Evolutionary conservation across 495 filamentous ascomycete species (phyloP), one percentile per base, ranked within the genome.

Genomic region (Aspergillus haitiensis): DNA sequence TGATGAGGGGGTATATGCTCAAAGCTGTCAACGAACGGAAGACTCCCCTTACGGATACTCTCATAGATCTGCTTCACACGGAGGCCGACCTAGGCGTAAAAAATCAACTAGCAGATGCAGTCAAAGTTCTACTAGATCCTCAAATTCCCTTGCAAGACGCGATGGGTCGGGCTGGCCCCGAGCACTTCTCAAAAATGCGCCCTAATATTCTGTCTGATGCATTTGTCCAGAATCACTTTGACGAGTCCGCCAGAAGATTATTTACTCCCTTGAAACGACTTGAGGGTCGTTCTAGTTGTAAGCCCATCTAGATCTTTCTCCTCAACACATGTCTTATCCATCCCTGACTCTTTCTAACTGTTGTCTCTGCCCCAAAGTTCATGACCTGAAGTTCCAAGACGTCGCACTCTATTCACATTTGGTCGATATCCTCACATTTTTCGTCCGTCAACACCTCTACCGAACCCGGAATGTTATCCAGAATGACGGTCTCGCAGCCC

Each of bases 51-150:
- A 97, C 92, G 10, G 95, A 98, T 68, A 96, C 92, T 6, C 77
- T 98, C 31, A 96, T 98, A 58, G 94, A 97, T 63, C 78, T 98
- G 52, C 84, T 98, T 9, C 82, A 98, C 39, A 86, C 91, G 2
- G 95, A 98, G 72, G 85, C 87, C 5, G 94, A 98, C 72, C 80
- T 98, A 11, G 94, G 94, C 0, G 91, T 98, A 59, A 97, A 97
- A 77, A 92, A 91, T 32, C 95, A 98, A 69, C 88, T 98, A 66
- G 90, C 94, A 10, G 94, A 98, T 75, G 91, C 94, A 31, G 88
- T 98, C 69, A 97, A 96, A 73, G 87, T 98, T 16, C 79, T 98
- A 27, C 82, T 98, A 15, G 95, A 98, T 66, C 92, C 91, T n/a
- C 84, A 86, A 54, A 82, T 84, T 45, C 73, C 77, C 48, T 52